Conservation (phyloP, 805 yeast species). For the Lipomyces lipofer region DNA sequence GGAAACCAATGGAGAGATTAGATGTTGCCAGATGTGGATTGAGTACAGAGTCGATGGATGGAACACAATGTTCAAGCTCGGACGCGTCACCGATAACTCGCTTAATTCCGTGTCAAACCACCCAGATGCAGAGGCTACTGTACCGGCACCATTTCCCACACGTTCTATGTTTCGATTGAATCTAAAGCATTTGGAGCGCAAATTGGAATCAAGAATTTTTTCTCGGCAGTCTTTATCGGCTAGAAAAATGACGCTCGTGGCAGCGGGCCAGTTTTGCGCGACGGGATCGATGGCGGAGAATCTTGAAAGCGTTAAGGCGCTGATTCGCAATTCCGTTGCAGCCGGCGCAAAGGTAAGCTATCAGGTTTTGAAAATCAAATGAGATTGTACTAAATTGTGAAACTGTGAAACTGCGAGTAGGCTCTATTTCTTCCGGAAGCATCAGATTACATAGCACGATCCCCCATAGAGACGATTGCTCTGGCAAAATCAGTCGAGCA, state of each 20-base stretch:
- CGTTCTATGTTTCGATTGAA: no score
- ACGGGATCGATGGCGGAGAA: conserved; percentile 62
- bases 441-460: conserved; percentile 77
- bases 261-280: conserved; percentile 86
- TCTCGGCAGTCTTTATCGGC: no score
- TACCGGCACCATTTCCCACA: no score
- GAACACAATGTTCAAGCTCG: no score
- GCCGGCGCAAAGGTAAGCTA: conserved; percentile 54
- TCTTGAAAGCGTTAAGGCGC: conserved; percentile 55
- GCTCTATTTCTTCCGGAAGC: conserved; percentile 86
- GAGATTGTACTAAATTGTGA: not conserved
- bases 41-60: no score
- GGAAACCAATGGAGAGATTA: no score
- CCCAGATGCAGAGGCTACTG: no score
- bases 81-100: no score
- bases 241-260: conserved; percentile 58
- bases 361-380: not conserved
- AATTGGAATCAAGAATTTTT: no score
- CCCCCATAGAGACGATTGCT: conserved; percentile 61
- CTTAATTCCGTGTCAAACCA: no score
- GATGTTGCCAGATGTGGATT: no score
- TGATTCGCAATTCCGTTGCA: conserved; percentile 64
- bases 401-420: not conserved
- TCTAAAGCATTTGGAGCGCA: no score
- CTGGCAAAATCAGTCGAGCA: conserved; percentile 54